Conservation (phyloP, 2,329 filamentous ascomycete species). For the Pestalotiopsis sp. region DNA sequence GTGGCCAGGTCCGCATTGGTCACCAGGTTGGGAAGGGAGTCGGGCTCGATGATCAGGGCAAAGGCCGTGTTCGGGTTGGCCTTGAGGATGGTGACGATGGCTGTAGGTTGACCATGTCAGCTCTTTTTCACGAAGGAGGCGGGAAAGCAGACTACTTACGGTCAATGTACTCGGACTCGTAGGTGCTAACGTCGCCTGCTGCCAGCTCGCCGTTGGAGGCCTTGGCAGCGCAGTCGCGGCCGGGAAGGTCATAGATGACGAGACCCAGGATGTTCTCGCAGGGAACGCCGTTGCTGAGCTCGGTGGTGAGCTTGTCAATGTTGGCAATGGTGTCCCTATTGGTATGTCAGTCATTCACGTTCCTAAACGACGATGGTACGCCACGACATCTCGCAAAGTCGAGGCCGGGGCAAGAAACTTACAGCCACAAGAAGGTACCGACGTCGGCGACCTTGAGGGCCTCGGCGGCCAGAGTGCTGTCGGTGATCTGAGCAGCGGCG, state of each 20-base stretch:
- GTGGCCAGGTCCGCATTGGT: conserved; percentile 56
- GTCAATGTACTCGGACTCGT: conserved; percentile 58
- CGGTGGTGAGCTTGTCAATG: conserved; percentile 49
- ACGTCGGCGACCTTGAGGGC: conserved; percentile 56
- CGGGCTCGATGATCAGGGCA: conserved; percentile 55
- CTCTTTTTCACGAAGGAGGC: not conserved
- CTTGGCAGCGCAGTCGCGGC: conserved; percentile 61
- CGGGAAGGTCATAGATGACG: conserved; percentile 62
- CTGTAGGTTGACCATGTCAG: conserved; percentile 15
- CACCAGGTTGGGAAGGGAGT: conserved; percentile 62
- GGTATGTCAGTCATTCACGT: not conserved
- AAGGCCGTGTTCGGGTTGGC: conserved; percentile 48
- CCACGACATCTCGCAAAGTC: not conserved
- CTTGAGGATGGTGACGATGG: conserved; percentile 46
- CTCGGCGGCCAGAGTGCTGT: conserved; percentile 55
- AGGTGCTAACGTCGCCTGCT: conserved; percentile 51
- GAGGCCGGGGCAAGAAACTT: conserved; percentile 24
- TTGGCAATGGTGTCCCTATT: conserved; percentile 53
- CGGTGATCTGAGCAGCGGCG: conserved; percentile 28
- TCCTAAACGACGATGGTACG: not conserved
- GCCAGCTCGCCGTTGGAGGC: conserved; percentile 63
- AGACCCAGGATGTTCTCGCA: conserved; percentile 45
- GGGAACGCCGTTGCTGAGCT: conserved; percentile 47
- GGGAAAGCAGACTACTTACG: conserved; percentile 25
- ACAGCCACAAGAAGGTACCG: conserved; percentile 59